Evolutionary conservation across 1,284 basidiomycete species (phyloP), one percentile per base, ranked within the genome.

Genomic region (Marasmius sp.): DNA sequence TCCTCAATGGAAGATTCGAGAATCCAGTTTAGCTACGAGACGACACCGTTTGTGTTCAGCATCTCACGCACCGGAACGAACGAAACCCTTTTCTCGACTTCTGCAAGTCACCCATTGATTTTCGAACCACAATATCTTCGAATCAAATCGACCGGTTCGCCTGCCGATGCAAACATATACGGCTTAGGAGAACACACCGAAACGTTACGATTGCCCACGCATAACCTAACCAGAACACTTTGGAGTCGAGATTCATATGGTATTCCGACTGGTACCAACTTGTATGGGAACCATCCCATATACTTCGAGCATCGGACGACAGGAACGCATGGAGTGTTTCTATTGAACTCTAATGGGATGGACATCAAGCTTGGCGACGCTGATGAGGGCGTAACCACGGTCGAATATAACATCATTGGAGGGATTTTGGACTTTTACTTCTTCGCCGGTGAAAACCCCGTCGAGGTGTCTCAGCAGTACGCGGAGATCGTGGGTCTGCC

Each of bases 61-160:
- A 83, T 94, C 66, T 80, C 77, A 57, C 83, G 91, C 36, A 71
- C 78, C 2, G 72, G 76, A 8, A 85, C 84, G 5, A 74, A 75
- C 27, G 87, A 90, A 64, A 77, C 85, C 12, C 78, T 94, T 38
- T 93, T 93, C 76, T 86, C 89, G 45, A 93, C 91, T 37, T 54
- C 52, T 1, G 78, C 75, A 1, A 77, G 76, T 2, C 80, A 86
- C 66, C 77, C 86, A 5, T 74, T 92, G 69, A 85, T 93, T 65
- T 92, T 91, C 66, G 90, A 93, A 70, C 85, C 88, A 14, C 92
- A 93, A 72, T 93, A 91, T 70, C 78, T 93, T 16, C 89, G 91
- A 61, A 72, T 92, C 59, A 86, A 86, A 72, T 54, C 52, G 8
- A 86, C 85, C 27, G 69, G 65, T 59, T 71, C 88, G 1, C 85